Percentiles rank a stretch among this genome's conserved stretches.
phyloP scores from a whole-genome alignment of 2,329 filamentous ascomycete genomes.

The Claviceps sorghi region DNA sequence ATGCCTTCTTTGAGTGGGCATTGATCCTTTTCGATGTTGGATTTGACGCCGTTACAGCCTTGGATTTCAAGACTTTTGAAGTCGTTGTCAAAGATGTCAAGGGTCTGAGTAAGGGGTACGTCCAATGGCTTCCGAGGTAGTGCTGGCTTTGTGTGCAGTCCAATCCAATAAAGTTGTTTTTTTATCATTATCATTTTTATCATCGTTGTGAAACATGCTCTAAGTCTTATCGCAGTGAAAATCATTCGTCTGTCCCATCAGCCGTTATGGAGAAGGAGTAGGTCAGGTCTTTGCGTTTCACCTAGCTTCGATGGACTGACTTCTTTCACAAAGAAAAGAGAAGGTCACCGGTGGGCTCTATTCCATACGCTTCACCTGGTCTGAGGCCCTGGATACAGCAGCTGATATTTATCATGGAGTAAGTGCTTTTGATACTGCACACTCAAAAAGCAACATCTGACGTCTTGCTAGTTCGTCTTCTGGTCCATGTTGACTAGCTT shows the following conservation, averaged over 20 bases:
- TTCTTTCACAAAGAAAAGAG: slow-evolving; percentile 45
- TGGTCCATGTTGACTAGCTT: slow-evolving; percentile 90
- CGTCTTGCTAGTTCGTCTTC: slow-evolving; percentile 58
- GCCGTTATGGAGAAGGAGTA: slow-evolving; percentile 59
- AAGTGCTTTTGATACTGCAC: slow-evolving; percentile 20
- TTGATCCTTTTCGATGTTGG: slow-evolving; percentile 89
- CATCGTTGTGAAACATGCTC: slow-evolving; percentile 16
- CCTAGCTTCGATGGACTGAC: not conserved
- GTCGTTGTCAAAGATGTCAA: slow-evolving; percentile 78
- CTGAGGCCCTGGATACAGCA: slow-evolving; percentile 60
- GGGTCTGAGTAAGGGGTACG: slow-evolving; percentile 94
- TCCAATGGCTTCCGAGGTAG: slow-evolving; percentile 88
- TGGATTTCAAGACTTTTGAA: slow-evolving; percentile 85
- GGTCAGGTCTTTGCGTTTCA: slow-evolving; percentile 18
- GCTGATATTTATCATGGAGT: slow-evolving; percentile 89
- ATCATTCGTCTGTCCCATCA: slow-evolving; percentile 29
- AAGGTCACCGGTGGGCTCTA: slow-evolving; percentile 59
- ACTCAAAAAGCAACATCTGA: slow-evolving; percentile 8
- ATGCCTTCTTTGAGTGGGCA: slow-evolving; percentile 96
- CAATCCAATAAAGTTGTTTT: slow-evolving; percentile 19
- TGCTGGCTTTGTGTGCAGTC: slow-evolving; percentile 21
- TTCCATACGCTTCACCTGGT: slow-evolving; percentile 56
- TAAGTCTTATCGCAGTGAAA: slow-evolving; percentile 33
- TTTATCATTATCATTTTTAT: not conserved
- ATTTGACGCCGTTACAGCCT: slow-evolving; percentile 85